Evolutionary conservation across 2,329 filamentous ascomycete genomes (phyloP).

Genomic region (Emericellopsis cladophorae): DNA sequence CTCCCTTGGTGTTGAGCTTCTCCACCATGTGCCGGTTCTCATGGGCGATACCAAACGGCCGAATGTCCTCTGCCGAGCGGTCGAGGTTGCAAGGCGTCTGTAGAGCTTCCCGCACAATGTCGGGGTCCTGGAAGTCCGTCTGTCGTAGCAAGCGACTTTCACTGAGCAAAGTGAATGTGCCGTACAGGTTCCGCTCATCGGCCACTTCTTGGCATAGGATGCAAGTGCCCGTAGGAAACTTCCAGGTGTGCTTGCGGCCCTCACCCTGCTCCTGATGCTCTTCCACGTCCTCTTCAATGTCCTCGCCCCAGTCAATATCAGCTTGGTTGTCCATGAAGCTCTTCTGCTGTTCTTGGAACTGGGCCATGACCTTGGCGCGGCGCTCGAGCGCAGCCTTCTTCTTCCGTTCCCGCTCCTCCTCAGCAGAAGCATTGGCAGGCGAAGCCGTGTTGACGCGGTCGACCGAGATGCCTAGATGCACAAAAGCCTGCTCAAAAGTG

Average conservation of each 20-base stretch:
- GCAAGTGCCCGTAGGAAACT: conserved; percentile 85
- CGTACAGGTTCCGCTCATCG: conserved; percentile 77
- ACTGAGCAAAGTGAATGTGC: conserved; percentile 81
- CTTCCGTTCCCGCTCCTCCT: conserved; percentile 68
- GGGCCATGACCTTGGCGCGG: conserved; percentile 90
- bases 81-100: conserved; percentile 74
- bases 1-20: conserved; percentile 63
- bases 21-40: conserved; percentile 70
- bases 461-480: conserved; percentile 49
- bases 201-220: conserved; percentile 96
- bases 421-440: conserved; percentile 55
- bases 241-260: conserved; percentile 57
- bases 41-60: conserved; percentile 82
- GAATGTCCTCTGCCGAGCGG: conserved; percentile 65
- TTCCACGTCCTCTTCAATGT: conserved; percentile 50
- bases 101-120: conserved; percentile 73
- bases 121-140: conserved; percentile 69
- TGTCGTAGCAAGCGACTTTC: conserved; percentile 79
- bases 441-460: conserved; percentile 75
- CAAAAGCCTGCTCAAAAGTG: conserved; percentile 58
- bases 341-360: conserved; percentile 95
- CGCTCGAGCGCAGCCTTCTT: conserved; percentile 84
- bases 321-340: conserved; percentile 84
- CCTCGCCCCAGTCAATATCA: conserved; percentile 72
- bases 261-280: conserved; percentile 44